A percentile compares a stretch with the other conserved stretches of the same genome.
Evolutionary conservation across 805 yeast species (phyloP).

Genomic region (Saccharomycopsis lassenensis): DNA sequence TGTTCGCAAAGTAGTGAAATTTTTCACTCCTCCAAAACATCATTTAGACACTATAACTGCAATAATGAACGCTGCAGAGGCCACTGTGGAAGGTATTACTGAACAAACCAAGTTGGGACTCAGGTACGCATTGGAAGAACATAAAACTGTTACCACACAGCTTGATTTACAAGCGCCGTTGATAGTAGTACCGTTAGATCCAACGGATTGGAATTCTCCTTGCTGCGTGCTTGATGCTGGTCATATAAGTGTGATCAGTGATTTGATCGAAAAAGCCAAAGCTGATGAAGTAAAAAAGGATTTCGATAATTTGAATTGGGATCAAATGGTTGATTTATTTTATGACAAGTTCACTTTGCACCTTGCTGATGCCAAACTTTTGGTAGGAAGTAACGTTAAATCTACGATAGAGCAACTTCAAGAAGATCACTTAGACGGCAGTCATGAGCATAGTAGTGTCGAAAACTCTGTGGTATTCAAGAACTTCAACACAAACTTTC

Average conservation of each 20-base stretch:
- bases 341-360: conserved; percentile 76
- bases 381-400: conserved; percentile 75
- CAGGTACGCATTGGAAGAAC: conserved; percentile 90
- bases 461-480: conserved; percentile 52
- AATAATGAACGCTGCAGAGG: conserved; percentile 88
- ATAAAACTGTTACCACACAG: conserved; percentile 76
- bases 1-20: conserved; percentile 59
- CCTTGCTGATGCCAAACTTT: conserved; percentile 76
- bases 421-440: conserved; percentile 21
- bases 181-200: conserved; percentile 75
- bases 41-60: conserved; percentile 86
- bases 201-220: conserved; percentile 69
- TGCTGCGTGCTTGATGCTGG: conserved; percentile 94
- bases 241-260: conserved; percentile 75
- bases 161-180: conserved; percentile 92
- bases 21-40: conserved; percentile 79
- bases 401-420: conserved; percentile 69
- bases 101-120: conserved; percentile 84
- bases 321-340: conserved; percentile 63
- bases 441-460: not conserved
- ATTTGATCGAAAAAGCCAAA: conserved; percentile 59
- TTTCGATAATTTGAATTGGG: conserved; percentile 64
- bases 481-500: conserved; percentile 59
- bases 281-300: conserved; percentile 56
- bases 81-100: conserved; percentile 84